These are phyloP conservation scores for Kluyveromyces marxianus DNA, from an alignment of 1,139 yeast genomes.

Conservation along the genomic window DNA sequence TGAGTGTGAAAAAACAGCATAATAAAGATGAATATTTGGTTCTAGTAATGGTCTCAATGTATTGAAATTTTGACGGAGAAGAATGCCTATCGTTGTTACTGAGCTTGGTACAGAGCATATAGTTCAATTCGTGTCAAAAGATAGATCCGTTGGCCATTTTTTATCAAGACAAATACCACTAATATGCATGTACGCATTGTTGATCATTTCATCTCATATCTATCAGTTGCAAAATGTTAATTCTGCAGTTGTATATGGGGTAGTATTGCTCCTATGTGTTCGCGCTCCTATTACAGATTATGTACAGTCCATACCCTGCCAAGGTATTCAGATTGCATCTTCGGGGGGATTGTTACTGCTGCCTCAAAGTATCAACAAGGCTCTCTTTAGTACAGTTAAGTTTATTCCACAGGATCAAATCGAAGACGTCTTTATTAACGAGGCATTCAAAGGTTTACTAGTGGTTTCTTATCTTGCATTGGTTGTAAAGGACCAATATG, in stretches of 20 bases:
- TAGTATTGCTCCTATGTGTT: conserved; percentile 7
- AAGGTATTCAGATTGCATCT: conserved; percentile 29
- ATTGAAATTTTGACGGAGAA: neutral
- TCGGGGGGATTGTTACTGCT: conserved; percentile 19
- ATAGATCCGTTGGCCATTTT: neutral
- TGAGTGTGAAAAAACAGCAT: too few species aligned
- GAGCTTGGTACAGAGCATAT: neutral
- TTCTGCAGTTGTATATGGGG: neutral
- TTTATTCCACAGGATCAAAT: conserved; percentile 49
- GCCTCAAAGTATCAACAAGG: conserved; percentile 12
- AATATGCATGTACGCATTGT: neutral
- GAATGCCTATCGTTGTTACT: neutral
- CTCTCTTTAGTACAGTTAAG: conserved; percentile 15
- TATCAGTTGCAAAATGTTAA: too few species aligned
- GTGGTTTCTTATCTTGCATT: conserved; percentile 56
- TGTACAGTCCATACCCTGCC: conserved; percentile 22
- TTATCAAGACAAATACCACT: neutral
- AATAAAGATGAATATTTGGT: too few species aligned
- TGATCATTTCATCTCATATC: too few species aligned
- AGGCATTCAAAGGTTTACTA: conserved; percentile 56
- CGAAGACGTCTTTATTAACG: conserved; percentile 57
- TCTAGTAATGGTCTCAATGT: too few species aligned
- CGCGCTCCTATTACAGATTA: conserved; percentile 23
- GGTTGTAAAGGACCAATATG: conserved; percentile 34
- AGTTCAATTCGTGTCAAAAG: neutral